phyloP scores from a whole-genome alignment of 192 early-diverging fungal species.

The Coemansia sp. region DNA sequence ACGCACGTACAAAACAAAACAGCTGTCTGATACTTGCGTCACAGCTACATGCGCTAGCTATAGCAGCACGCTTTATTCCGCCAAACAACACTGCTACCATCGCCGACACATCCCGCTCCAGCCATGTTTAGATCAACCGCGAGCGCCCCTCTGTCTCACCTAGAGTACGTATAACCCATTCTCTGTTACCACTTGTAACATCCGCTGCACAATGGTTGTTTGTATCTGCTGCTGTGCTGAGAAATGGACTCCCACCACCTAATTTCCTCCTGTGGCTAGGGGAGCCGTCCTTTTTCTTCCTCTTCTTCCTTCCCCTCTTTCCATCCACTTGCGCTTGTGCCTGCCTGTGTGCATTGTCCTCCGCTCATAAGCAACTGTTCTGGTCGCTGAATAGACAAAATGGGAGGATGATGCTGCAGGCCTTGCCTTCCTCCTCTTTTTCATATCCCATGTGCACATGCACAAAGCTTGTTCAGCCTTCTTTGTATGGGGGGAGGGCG shows the following conservation, averaged over 20 bases:
- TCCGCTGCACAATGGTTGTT: not conserved
- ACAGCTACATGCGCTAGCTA: not conserved
- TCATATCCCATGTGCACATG: conserved; percentile 1
- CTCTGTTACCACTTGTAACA: not conserved
- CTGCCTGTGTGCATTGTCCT: not conserved
- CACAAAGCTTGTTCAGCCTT: not conserved
- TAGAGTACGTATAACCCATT: conserved; percentile 24
- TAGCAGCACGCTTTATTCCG: not conserved
- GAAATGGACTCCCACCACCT: not conserved
- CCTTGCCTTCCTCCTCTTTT: not conserved
- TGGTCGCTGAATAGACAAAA: conserved; percentile 1
- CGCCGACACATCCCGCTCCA: not conserved
- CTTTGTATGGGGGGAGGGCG: not conserved
- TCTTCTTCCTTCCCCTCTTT: not conserved
- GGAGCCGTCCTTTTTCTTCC: no score
- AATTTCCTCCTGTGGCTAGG: no score
- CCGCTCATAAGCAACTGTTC: not conserved
- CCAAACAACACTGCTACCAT: not conserved
- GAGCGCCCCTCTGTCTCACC: conserved; percentile 12
- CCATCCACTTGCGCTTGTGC: not conserved
- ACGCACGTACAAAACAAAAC: not conserved
- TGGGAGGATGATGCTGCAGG: not conserved
- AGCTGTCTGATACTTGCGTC: not conserved
- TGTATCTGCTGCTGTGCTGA: not conserved
- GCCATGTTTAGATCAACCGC: conserved; percentile 20